Evolutionary conservation across 2,329 filamentous ascomycete genomes (phyloP), one percentile per base, ranked within the genome.

Genomic region (Alternaria sp.): DNA sequence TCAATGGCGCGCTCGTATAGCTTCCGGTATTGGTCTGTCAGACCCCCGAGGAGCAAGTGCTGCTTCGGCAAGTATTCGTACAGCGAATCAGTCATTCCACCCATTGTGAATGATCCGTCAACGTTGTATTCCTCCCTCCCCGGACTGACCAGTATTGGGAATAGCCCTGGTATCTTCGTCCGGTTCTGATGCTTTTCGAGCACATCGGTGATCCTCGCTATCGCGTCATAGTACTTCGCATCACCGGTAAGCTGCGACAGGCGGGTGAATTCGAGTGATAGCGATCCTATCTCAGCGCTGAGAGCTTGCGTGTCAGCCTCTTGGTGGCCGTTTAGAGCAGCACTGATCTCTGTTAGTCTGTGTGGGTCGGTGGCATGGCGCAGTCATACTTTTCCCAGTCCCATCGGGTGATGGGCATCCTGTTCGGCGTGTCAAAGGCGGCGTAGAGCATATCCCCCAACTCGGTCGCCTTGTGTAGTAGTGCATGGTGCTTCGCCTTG

Each of bases 41-140:
- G 84, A 1, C 93, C 94, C 61, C 92, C 92, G 3, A 97, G 86
- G 6, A 97, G 86, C 12, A 96, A 81, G 74, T 90, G 91, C 82
- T 94, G 73, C 75, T 89, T 88, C 0, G 86, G 85, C 14, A 89
- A 76, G 66, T 88, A 88, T 68, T 88, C 87, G 69, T 88, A 88
- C 0, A 86, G 78, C 8, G 85, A 87, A 73, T 88, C 86, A 3
- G 84, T 82, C 82, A 86, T 84, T 18, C 82, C 85, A 15, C 87
- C 86, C 64, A 89, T 80, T 0, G 85, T 85, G 71, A 85, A 89
- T 0, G 70, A 71, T 2, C 70, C 67, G 33, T 78, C 75, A 4
- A 56, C 60, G 12, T 69, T 63, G 56, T 80, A 79, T 8, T 70
- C 67, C 43, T 76, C 72, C 15, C 74, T 67, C 4, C 65, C 70